phyloP scores from a whole-genome alignment of 257 asterid species.

The Solanum piurae region DNA sequence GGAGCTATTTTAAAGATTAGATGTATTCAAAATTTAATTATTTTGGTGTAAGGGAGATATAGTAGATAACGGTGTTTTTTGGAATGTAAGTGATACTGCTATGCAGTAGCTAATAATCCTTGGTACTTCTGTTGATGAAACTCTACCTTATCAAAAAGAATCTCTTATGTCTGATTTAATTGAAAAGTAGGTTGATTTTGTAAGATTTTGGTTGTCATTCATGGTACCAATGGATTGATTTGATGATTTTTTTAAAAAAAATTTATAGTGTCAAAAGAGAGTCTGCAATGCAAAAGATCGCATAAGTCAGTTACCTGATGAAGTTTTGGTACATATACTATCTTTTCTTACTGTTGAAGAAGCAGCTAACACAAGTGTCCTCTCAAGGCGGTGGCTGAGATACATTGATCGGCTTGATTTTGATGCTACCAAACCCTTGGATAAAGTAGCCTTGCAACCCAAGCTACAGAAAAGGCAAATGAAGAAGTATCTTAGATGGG shows the following conservation, averaged over 20 bases:
- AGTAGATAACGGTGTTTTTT: no score
- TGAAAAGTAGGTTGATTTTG: no score
- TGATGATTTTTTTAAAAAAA: neutral
- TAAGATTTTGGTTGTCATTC: neutral
- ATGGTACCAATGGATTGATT: neutral
- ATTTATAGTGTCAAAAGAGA: neutral
- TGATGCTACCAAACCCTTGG: neutral
- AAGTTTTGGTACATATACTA: neutral
- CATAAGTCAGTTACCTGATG: neutral
- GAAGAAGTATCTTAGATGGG: neutral
- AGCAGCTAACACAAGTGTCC: conserved; percentile 2
- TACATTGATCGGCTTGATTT: neutral
- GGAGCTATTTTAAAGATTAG: no score
- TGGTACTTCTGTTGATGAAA: no score
- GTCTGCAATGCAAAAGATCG: neutral
- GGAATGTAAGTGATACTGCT: no score
- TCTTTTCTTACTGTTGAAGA: neutral
- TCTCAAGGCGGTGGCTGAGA: neutral
- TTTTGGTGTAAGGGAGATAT: no score
- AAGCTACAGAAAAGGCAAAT: neutral
- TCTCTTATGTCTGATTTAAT: no score
- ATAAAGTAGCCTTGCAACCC: neutral
- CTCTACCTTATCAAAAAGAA: no score
- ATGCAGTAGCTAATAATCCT: no score
- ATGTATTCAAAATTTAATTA: no score